Base-by-base conservation (phyloP, 2,329 filamentous ascomycete species). In the Geosmithia putterillii region DNA sequence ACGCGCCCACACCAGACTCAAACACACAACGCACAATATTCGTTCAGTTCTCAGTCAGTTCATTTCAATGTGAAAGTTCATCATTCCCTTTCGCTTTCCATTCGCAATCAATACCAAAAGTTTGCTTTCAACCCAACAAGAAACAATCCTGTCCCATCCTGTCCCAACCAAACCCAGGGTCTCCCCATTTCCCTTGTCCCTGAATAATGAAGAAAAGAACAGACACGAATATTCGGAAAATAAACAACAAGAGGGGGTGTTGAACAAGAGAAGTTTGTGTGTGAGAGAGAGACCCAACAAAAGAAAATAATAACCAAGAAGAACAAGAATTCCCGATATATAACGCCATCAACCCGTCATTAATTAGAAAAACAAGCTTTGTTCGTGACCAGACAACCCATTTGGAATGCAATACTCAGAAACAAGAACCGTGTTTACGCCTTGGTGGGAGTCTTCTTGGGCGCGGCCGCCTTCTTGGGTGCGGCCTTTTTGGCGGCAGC, bases 401-500 rank as follows among this genome's bases (percentile, higher is more conserved):
- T 4, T 38, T 15, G 17, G 12, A 41, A 32, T 22, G 28, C 28
- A 14, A 32, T 32, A 36, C 20, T n/a, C n/a, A n/a, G n/a, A n/a
- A n/a, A n/a, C n/a, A n/a, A 42, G 17, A 18, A 21, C 19, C 10
- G n/a, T 9, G 19, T 25, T 38, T 42, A 45, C 42, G 44, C 44
- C 42, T 44, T 44, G 38, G 42, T 35, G 18, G 40, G 12, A 38
- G 66, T 63, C 65, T 70, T 70, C 64, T 73, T 73, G 62, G 66
- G 65, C 41, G 52, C 51, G 15, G 67, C 61, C 12, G 66, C 63
- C 65, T 70, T 70, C 65, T 73, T 73, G 38, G 67, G 56, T 42
- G 66, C 62, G 40, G 63, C 60, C 61, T 67, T 69, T 59, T 67
- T 69, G 32, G 63, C 51, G 10, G 64, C 55, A 7, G 66, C 60